These are phyloP conservation scores for Candida ipomoeae DNA, from an alignment of 805 yeast genomes.

Conservation along the genomic window DNA sequence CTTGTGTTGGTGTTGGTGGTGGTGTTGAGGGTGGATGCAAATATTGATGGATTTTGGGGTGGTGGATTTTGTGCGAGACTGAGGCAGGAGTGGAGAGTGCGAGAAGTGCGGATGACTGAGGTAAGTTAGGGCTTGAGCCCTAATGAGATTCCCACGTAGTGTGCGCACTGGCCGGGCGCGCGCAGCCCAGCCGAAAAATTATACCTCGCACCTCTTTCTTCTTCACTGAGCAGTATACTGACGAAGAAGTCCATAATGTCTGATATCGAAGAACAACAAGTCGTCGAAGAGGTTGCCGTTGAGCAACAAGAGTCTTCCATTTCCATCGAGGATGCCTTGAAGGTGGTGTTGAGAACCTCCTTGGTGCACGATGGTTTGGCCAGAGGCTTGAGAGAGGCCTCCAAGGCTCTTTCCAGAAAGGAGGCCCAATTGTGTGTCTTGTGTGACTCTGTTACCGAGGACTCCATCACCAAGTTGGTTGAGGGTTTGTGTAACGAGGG, in stretches of 20 bases:
- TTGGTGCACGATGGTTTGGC: slow-evolving; percentile 99
- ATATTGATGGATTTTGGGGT: too few relatives aligned
- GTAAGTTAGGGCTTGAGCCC: slow-evolving; percentile 12
- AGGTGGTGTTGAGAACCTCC: slow-evolving; percentile 96
- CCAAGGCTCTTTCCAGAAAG: slow-evolving; percentile 96
- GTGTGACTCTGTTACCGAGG: slow-evolving; percentile 98
- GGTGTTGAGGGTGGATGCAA: too few relatives aligned
- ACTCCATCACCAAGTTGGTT: slow-evolving; percentile 90
- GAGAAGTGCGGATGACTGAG: too few relatives aligned
- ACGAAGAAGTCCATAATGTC: slow-evolving; percentile 84
- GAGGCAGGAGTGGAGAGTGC: too few relatives aligned
- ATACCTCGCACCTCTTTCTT: slow-evolving; percentile 3
- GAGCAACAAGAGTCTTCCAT: slow-evolving; percentile 85
- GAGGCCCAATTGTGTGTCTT: slow-evolving; percentile 97
- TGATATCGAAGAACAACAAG: slow-evolving; percentile 88
- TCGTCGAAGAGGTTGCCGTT: slow-evolving; percentile 77
- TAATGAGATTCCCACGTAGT: neutral
- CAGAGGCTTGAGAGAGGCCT: slow-evolving; percentile 99
- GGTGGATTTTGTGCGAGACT: too few relatives aligned
- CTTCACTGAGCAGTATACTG: slow-evolving; percentile 41
- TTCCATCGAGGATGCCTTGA: slow-evolving; percentile 97
- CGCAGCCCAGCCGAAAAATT: slow-evolving; percentile 3
- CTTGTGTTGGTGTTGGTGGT: too few relatives aligned
- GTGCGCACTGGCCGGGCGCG: neutral
- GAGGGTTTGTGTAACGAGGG: slow-evolving; percentile 99